Evolutionary conservation across 31 red algal genomes (phyloP).

Genomic region (Odonthalia washingtoniensis): DNA sequence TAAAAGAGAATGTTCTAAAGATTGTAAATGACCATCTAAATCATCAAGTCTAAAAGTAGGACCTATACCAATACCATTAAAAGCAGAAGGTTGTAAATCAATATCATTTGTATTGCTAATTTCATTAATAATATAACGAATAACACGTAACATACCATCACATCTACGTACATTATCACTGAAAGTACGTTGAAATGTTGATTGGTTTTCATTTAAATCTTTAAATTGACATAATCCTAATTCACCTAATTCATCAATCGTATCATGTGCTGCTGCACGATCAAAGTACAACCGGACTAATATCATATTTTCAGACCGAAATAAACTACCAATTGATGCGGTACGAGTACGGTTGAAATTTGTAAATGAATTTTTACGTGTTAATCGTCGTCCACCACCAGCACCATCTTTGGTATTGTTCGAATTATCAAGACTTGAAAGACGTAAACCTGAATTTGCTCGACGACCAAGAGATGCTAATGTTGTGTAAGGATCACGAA

Average conservation of each 20-base stretch:
- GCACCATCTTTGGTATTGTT: slow-evolving; percentile 20
- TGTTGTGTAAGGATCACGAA: slow-evolving; percentile 69
- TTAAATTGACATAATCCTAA: slow-evolving; percentile 80
- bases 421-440: slow-evolving; percentile 45
- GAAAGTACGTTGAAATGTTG: slow-evolving; percentile 77
- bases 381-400: not conserved
- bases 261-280: slow-evolving; percentile 86
- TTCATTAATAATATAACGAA: slow-evolving; percentile 54
- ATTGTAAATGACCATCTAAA: slow-evolving; percentile 72
- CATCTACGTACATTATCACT: slow-evolving; percentile 75
- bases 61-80: slow-evolving; percentile 31
- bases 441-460: slow-evolving; percentile 65
- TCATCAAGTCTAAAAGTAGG: slow-evolving; percentile 65
- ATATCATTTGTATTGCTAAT: slow-evolving; percentile 35
- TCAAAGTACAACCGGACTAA: slow-evolving; percentile 87
- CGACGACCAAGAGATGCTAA: slow-evolving; percentile 69
- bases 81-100: slow-evolving; percentile 38
- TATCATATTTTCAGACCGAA: slow-evolving; percentile 89
- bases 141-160: slow-evolving; percentile 85
- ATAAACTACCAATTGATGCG: slow-evolving; percentile 64
- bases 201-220: slow-evolving; percentile 56
- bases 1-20: slow-evolving; percentile 70
- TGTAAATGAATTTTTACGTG: slow-evolving; percentile 33
- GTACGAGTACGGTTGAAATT: slow-evolving; percentile 64
- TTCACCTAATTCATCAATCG: slow-evolving; percentile 71